Evolutionary conservation across 192 early-diverging fungal species (phyloP), one percentile per base, ranked within the genome.

Genomic region (Podila clonocystis): DNA sequence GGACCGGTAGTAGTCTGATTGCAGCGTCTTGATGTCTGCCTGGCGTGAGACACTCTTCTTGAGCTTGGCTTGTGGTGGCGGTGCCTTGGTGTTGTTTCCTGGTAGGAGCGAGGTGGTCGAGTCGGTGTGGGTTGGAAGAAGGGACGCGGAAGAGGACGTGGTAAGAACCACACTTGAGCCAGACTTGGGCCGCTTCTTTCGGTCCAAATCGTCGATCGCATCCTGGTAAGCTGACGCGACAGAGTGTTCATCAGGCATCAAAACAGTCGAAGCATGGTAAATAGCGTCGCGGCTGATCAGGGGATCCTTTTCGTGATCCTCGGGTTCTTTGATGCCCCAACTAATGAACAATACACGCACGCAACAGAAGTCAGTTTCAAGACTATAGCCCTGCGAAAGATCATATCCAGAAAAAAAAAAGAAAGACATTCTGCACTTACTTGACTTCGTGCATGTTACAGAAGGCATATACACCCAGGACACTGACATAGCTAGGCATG

Each of bases 391-490:
- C 26, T 2, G 9, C 24, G 55, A 29, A 48, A 61, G 0, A 11
- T 59, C 26, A 1, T 41, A 9, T 41, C 38, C 15, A 29, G 6
- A 49, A 17, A 13, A n/a, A 69, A 30, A 36, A 59, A 68, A 68
- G 9, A 38, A 58, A 9, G 29, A n/a, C 15, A 50, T 6, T 20
- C 4, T 28, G 2, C 9, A 68, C 76, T 55, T 79, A 79, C 76
- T 79, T 79, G 76, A 79, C 76, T 79, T 79, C 76, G 28, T 79
- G 76, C 76, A 79, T 79, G 45, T 79, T 79, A n/a, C 76, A 79
- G 45, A 79, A 72, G 2, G 76, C 76, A 30, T 79, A 79, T 0
- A 79, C 76, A 8, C 76, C 76, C 8, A 79, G 36, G 6, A 79
- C 76, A 45, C 76, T 79, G 52, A 79, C 76, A 68, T 79, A 79